Conservation (phyloP, 2,329 filamentous ascomycete species). For the Sclerotinia sclerotiorum region DNA sequence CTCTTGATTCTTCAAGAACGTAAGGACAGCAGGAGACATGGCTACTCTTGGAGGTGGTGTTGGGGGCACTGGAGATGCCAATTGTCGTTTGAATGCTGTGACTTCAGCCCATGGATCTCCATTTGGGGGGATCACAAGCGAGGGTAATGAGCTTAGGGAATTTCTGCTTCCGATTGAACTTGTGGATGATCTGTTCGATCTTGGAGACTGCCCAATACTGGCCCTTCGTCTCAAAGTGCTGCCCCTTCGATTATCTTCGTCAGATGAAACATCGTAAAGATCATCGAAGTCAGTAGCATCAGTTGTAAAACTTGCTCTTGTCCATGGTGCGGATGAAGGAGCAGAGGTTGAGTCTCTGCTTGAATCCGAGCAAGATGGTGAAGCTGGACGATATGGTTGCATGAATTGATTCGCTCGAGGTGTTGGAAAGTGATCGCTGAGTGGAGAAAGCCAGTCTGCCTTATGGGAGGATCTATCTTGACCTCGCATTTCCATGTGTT, state of each 20-base stretch:
- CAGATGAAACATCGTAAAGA: slow-evolving; percentile 76
- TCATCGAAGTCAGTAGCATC: slow-evolving; percentile 78
- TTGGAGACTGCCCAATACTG: slow-evolving; percentile 33
- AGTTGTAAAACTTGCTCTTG: slow-evolving; percentile 59
- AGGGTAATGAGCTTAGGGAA: slow-evolving; percentile 45
- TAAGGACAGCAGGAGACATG: slow-evolving; percentile 73
- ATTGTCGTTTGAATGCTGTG: slow-evolving; percentile 47
- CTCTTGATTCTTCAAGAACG: slow-evolving; percentile 67
- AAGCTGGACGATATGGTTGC: slow-evolving; percentile 54
- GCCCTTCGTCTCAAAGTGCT: slow-evolving; percentile 36
- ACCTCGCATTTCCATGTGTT: slow-evolving; percentile 38
- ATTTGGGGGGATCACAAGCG: slow-evolving; percentile 51
- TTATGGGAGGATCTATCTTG: slow-evolving; percentile 44
- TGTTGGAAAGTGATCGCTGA: slow-evolving; percentile 65
- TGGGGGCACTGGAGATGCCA: slow-evolving; percentile 58
- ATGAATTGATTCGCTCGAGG: slow-evolving; percentile 67
- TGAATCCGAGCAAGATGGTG: slow-evolving; percentile 58
- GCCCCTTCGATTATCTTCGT: slow-evolving; percentile 63
- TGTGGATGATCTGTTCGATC: slow-evolving; percentile 35
- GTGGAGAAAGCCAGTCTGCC: slow-evolving; percentile 44
- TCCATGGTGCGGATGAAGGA: slow-evolving; percentile 61
- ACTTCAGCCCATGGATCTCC: slow-evolving; percentile 49
- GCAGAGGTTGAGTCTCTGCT: slow-evolving; percentile 53
- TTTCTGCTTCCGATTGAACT: slow-evolving; percentile 32
- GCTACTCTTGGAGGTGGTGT: slow-evolving; percentile 67